phyloP scores from a whole-genome alignment of 108 stramenopile genomes.

The Cyclotella baltica region DNA sequence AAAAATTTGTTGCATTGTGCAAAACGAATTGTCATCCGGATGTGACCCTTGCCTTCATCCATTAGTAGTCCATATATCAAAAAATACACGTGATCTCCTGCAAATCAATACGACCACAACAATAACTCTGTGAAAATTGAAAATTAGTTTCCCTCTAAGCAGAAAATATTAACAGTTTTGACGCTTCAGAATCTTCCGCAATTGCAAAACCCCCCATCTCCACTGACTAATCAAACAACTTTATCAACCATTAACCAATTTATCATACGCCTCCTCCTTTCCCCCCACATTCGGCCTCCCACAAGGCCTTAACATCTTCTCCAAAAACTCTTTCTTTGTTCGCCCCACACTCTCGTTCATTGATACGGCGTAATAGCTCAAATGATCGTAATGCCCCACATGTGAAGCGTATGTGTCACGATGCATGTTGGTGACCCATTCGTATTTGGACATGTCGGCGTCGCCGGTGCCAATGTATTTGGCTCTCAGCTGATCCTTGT shows the following conservation, averaged over 20 bases:
- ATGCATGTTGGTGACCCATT: constrained; percentile 98
- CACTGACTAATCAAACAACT: too few species aligned
- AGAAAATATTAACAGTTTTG: too few species aligned
- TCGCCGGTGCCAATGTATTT: constrained; percentile 91
- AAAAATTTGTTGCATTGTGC: too few species aligned
- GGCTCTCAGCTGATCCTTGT: constrained; percentile 88
- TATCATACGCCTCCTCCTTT: constrained; percentile 49
- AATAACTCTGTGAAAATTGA: too few species aligned
- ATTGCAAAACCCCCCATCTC: too few species aligned
- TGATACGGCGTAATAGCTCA: constrained; percentile 95
- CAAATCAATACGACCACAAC: too few species aligned
- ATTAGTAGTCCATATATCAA: too few species aligned
- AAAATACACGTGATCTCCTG: too few species aligned
- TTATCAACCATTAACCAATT: constrained; percentile 29
- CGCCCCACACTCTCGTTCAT: constrained; percentile 95
- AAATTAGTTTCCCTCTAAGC: too few species aligned
- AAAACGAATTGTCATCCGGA: too few species aligned
- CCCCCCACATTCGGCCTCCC: constrained; percentile 56
- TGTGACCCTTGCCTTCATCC: too few species aligned
- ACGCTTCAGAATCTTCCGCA: too few species aligned
- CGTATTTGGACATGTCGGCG: constrained; percentile 92
- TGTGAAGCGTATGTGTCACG: constrained; percentile 96
- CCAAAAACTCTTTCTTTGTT: constrained; percentile 87
- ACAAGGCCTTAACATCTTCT: constrained; percentile 90
- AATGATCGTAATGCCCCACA: constrained; percentile 95